These are phyloP conservation scores for Lactarius akahatsu DNA, from an alignment of 768 basidiomycete genomes.

Conservation along the genomic window DNA sequence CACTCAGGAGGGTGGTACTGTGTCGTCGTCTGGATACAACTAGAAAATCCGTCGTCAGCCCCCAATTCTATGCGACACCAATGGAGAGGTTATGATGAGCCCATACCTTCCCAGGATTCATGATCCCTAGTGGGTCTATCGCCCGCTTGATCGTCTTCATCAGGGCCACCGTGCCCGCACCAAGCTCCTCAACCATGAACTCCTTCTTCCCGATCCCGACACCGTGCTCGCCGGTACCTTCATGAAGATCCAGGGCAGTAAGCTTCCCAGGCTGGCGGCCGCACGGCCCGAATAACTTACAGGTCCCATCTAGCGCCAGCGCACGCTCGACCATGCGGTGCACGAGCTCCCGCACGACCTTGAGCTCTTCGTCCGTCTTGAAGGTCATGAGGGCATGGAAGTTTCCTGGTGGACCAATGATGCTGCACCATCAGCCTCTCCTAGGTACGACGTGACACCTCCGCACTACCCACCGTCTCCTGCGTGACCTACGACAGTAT, in stretches of 20 bases:
- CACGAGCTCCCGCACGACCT: constrained; percentile 40
- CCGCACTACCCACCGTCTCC: constrained; percentile 58
- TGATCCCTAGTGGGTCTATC: constrained; percentile 70
- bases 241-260: constrained; percentile 1
- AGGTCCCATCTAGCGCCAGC: constrained; percentile 71
- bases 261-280: neutral
- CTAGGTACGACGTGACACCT: neutral
- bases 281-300: constrained; percentile 38
- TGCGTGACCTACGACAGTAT: constrained; percentile 72
- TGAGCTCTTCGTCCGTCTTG: constrained; percentile 40
- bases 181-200: constrained; percentile 80
- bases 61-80: neutral
- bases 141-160: constrained; percentile 81
- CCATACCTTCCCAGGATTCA: constrained; percentile 84
- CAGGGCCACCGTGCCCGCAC: constrained; percentile 74
- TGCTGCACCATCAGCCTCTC: neutral
- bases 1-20: neutral
- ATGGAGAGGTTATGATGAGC: neutral
- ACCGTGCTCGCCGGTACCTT: constrained; percentile 82
- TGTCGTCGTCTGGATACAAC: constrained; percentile 22
- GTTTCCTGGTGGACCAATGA: constrained; percentile 37
- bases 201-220: constrained; percentile 83
- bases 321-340: constrained; percentile 66
- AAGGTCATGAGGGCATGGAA: constrained; percentile 44
- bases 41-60: neutral